Evolutionary conservation across 2,329 filamentous ascomycete genomes (phyloP).

Genomic region (Chaetomiaceae sp.): DNA sequence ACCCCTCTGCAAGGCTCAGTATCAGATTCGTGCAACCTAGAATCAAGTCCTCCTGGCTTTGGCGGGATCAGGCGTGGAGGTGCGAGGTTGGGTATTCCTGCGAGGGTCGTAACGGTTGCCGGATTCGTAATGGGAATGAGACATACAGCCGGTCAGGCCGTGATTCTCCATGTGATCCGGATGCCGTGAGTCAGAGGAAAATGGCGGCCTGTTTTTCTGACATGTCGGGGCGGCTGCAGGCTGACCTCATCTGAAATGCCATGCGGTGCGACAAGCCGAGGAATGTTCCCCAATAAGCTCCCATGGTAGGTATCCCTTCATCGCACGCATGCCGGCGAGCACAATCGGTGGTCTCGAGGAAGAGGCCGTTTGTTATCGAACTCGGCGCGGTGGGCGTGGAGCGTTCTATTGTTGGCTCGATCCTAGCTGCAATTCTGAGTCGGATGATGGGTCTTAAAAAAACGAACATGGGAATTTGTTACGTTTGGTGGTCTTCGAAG

Average conservation of each 20-base stretch:
- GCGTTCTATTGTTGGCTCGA: too few relatives aligned
- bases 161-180: constrained; percentile 19
- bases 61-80: too few relatives aligned
- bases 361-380: too few relatives aligned
- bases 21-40: constrained; percentile 16
- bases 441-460: too few relatives aligned
- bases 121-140: not conserved
- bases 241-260: constrained; percentile 21
- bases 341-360: not conserved
- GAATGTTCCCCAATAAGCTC: not conserved
- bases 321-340: not conserved
- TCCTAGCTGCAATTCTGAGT: too few relatives aligned
- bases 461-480: too few relatives aligned
- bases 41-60: constrained; percentile 9
- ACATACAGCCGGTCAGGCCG: constrained; percentile 1
- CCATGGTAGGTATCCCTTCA: not conserved
- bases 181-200: not conserved
- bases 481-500: too few relatives aligned
- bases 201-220: not conserved
- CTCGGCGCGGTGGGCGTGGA: too few relatives aligned
- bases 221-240: constrained; percentile 15
- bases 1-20: constrained; percentile 12
- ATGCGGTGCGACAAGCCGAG: constrained; percentile 2
- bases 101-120: constrained; percentile 1
- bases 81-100: not conserved